Conservation (phyloP, 805 yeast species). For the Kuraishia piskuri region DNA sequence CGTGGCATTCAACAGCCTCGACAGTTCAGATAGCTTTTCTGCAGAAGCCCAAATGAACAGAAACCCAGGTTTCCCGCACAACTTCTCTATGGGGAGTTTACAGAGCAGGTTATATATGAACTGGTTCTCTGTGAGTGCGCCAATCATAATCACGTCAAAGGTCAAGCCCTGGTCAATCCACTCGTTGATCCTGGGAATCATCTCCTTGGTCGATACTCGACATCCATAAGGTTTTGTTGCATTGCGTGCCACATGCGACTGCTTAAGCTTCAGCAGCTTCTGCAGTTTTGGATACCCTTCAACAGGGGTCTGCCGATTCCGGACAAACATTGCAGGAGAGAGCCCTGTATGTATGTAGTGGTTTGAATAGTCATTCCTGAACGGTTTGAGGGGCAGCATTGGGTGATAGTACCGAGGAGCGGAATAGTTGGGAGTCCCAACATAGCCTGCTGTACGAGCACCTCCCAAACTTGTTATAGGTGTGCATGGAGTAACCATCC, state of each 20-base stretch:
- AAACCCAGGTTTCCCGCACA: constrained; percentile 82
- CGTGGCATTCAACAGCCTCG: constrained; percentile 39
- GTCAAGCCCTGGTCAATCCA: constrained; percentile 59
- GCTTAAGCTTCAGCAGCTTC: constrained; percentile 56
- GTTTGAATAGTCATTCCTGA: constrained; percentile 68
- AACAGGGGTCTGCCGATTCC: constrained; percentile 57
- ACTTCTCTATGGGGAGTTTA: constrained; percentile 59
- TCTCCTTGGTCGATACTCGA: constrained; percentile 40
- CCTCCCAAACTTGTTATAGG: too few relatives aligned
- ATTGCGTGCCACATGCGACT: constrained; percentile 41
- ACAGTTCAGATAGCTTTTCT: constrained; percentile 56
- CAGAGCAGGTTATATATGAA: constrained; percentile 53
- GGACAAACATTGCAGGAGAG: constrained; percentile 54
- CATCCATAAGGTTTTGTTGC: constrained; percentile 62
- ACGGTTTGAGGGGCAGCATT: constrained; percentile 2
- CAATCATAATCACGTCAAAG: constrained; percentile 90
- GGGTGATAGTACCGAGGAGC: neutral
- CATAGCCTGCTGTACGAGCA: too few relatives aligned
- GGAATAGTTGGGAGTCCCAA: neutral
- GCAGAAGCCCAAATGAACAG: constrained; percentile 84
- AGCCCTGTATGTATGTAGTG: constrained; percentile 55
- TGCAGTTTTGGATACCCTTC: constrained; percentile 85
- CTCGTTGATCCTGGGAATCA: constrained; percentile 44
- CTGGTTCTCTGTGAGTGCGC: constrained; percentile 73
- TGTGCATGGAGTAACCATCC: too few relatives aligned